Conservation (phyloP, 2,329 filamentous ascomycete species). For the Hypoxylon sp. region DNA sequence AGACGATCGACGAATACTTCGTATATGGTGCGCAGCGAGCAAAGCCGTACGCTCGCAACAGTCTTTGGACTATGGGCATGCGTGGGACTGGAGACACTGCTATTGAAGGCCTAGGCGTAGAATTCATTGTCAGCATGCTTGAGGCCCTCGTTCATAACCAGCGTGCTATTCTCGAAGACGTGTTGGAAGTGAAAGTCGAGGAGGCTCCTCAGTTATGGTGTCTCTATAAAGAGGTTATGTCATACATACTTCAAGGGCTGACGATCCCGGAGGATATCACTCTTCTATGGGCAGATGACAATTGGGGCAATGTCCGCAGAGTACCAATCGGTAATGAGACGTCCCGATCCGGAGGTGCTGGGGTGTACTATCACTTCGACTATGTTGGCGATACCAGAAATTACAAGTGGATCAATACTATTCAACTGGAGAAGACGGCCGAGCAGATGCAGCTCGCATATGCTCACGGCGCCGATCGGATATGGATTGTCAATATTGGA, state of each 20-base stretch:
- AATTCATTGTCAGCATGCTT: constrained; percentile 71
- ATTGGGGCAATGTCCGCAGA: constrained; percentile 72
- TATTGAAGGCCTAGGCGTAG: constrained; percentile 66
- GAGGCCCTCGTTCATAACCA: constrained; percentile 73
- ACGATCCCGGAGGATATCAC: constrained; percentile 72
- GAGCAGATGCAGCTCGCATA: constrained; percentile 76
- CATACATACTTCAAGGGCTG: constrained; percentile 76
- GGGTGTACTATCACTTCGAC: constrained; percentile 70
- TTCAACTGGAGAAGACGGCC: constrained; percentile 75
- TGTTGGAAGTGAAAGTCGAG: constrained; percentile 67
- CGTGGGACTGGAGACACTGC: constrained; percentile 78
- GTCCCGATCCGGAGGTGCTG: constrained; percentile 67
- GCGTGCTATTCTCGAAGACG: constrained; percentile 68
- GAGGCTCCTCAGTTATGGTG: constrained; percentile 79
- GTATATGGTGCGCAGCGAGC: constrained; percentile 75
- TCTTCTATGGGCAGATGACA: constrained; percentile 75
- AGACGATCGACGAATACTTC: constrained; percentile 78
- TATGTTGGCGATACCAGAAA: constrained; percentile 72
- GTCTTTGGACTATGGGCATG: constrained; percentile 78
- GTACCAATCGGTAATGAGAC: constrained; percentile 70
- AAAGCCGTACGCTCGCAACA: constrained; percentile 74
- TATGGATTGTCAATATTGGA: constrained; percentile 77
- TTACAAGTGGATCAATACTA: constrained; percentile 77
- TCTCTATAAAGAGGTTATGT: constrained; percentile 81
- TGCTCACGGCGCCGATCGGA: constrained; percentile 67